These are phyloP conservation scores for Primulina tabacum DNA, from an alignment of 257 asterid genomes.

Conservation along the genomic window DNA sequence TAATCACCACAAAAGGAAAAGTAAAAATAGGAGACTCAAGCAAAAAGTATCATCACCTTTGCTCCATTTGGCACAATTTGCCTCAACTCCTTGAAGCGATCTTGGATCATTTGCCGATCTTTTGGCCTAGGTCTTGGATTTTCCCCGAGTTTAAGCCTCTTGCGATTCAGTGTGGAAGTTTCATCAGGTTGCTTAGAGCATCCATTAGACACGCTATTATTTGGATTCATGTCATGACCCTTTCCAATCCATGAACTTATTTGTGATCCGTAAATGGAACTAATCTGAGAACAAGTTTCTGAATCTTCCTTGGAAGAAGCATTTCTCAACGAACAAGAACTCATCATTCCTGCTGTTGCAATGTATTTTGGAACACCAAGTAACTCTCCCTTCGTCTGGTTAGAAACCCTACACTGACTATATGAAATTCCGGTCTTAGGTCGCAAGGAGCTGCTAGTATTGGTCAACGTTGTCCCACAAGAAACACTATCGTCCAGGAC, in stretches of 20 bases:
- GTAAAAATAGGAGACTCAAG: not conserved
- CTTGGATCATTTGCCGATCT: constrained; percentile 98
- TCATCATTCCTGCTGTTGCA: constrained; percentile 38
- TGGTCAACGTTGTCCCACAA: constrained; percentile 51
- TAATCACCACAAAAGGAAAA: not conserved
- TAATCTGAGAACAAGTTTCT: constrained; percentile 46
- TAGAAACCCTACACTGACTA: constrained; percentile 43
- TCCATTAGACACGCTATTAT: constrained; percentile 56
- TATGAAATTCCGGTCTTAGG: constrained; percentile 21
- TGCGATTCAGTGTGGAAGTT: constrained; percentile 56
- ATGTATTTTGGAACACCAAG: constrained; percentile 54
- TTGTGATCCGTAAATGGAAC: constrained; percentile 67
- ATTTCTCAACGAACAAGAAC: constrained; percentile 44
- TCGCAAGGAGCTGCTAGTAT: constrained; percentile 42
- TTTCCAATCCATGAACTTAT: constrained; percentile 70
- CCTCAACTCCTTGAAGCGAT: constrained; percentile 86
- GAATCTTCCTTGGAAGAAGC: constrained; percentile 46
- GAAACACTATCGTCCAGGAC: constrained; percentile 52
- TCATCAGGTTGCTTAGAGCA: constrained; percentile 68
- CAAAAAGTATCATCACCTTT: constrained; percentile 56
- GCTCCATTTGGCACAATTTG: constrained; percentile 93
- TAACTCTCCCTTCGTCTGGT: constrained; percentile 50
- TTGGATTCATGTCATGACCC: constrained; percentile 45
- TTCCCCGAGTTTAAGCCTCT: constrained; percentile 88
- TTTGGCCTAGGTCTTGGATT: constrained; percentile 92